Evolutionary conservation across 257 asterid species (phyloP).

Genomic region (Nicotiana undulata): DNA sequence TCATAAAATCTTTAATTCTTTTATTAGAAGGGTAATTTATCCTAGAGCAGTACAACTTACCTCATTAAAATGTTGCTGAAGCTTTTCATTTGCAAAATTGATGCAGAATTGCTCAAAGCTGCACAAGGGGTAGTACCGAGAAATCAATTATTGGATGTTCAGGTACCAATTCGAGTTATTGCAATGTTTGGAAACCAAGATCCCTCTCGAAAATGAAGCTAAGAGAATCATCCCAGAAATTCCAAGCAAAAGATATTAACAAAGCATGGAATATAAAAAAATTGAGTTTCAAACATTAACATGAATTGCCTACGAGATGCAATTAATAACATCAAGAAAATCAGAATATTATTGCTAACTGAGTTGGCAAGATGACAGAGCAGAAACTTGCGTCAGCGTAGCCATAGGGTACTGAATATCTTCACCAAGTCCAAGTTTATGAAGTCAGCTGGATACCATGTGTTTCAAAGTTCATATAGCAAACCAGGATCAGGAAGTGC

Average conservation of each 20-base stretch:
- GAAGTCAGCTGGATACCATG: neutral
- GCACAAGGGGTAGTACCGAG: constrained; percentile 18
- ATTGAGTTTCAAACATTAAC: neutral
- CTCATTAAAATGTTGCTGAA: constrained; percentile 99
- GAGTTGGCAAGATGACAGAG: neutral
- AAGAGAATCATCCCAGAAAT: constrained; percentile 3
- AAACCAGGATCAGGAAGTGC: neutral
- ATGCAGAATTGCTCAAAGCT: constrained; percentile 99
- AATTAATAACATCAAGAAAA: neutral
- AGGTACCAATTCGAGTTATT: constrained; percentile 6
- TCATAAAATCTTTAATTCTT: constrained; percentile 5
- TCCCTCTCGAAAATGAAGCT: neutral
- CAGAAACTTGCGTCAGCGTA: neutral
- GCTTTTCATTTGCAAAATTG: constrained; percentile 98
- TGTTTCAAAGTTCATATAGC: neutral
- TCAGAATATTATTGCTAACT: neutral
- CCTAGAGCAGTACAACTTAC: constrained; percentile 24
- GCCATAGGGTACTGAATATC: neutral
- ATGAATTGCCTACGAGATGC: neutral
- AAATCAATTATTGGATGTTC: constrained; percentile 5
- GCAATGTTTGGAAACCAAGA: neutral
- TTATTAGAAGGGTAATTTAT: neutral
- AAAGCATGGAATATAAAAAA: neutral
- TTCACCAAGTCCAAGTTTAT: neutral
- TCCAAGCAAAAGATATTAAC: neutral